Evolutionary conservation across 345 rosid genomes (phyloP).

Genomic region (Brassica carinata): DNA sequence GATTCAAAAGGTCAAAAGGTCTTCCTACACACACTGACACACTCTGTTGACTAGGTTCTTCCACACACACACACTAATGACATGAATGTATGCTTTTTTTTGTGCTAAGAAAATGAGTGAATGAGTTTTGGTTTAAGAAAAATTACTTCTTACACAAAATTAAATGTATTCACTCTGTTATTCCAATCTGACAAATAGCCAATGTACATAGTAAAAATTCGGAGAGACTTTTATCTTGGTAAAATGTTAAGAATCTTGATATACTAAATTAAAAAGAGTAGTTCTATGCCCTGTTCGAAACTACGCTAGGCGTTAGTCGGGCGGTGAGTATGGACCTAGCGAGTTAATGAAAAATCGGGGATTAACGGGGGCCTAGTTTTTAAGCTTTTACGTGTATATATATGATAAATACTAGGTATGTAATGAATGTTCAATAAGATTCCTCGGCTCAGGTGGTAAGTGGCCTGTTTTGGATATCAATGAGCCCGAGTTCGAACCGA

Average conservation of each 20-base stretch:
- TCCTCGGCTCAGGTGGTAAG: too few species aligned
- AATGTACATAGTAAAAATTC: background rate
- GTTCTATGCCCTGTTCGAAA: background rate
- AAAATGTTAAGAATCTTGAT: background rate
- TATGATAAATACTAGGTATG: too few species aligned
- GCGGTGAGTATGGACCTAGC: too few species aligned
- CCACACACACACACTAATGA: background rate
- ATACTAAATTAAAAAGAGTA: background rate
- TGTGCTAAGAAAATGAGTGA: background rate
- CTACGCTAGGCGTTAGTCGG: too few species aligned
- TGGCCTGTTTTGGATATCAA: too few species aligned
- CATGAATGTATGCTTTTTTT: too few species aligned
- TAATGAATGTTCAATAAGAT: too few species aligned
- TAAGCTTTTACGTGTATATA: too few species aligned
- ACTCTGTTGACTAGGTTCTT: background rate
- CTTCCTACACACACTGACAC: conserved; percentile 64
- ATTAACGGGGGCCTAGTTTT: too few species aligned
- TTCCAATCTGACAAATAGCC: background rate
- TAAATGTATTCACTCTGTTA: background rate
- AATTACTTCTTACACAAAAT: background rate
- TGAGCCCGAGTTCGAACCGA: too few species aligned
- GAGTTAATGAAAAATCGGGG: too few species aligned
- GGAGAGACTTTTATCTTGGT: background rate
- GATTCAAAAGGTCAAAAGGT: conserved; percentile 56
- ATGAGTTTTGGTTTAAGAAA: background rate